Conservation (phyloP, 2,329 filamentous ascomycete species). For the Stagonosporopsis chrysanthemi region DNA sequence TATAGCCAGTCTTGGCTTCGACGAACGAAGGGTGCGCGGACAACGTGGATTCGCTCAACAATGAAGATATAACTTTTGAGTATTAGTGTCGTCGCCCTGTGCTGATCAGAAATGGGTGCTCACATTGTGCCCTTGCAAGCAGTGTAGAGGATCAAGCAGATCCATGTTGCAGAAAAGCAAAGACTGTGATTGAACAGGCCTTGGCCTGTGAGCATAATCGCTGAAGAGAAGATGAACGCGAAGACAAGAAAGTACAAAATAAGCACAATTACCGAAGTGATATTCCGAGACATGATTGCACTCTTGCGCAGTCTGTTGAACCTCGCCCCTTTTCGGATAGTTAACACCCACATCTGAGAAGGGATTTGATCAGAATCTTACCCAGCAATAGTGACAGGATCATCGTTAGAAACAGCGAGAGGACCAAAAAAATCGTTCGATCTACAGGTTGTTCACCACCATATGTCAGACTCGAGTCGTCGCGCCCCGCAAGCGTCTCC, state of each 20-base stretch:
- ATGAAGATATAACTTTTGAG: conserved; percentile 45
- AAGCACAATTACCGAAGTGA: conserved; percentile 20
- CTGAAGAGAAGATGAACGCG: conserved; percentile 13
- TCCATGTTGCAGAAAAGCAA: conserved; percentile 41
- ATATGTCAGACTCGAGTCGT: conserved; percentile 1
- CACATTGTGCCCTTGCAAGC: conserved; percentile 36
- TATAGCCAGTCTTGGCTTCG: conserved; percentile 42
- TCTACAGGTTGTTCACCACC: conserved; percentile 18
- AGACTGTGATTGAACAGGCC: conserved; percentile 27
- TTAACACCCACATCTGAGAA: not conserved
- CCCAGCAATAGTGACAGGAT: conserved; percentile 20
- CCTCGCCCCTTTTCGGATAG: conserved; percentile 7
- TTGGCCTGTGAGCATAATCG: conserved; percentile 34
- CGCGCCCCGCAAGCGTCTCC: not conserved
- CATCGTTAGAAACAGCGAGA: conserved; percentile 24
- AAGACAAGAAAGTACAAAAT: conserved; percentile 16
- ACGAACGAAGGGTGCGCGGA: conserved; percentile 35
- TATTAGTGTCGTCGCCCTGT: not conserved
- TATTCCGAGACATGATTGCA: conserved; percentile 15
- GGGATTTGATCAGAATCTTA: not conserved
- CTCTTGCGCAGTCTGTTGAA: conserved; percentile 11
- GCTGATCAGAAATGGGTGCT: not conserved
- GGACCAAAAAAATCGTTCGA: conserved; percentile 15
- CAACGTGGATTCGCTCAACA: conserved; percentile 46
- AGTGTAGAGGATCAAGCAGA: conserved; percentile 48